Evolutionary conservation across 148 eudicot species (phyloP).

Genomic region (Agrostemma githago): DNA sequence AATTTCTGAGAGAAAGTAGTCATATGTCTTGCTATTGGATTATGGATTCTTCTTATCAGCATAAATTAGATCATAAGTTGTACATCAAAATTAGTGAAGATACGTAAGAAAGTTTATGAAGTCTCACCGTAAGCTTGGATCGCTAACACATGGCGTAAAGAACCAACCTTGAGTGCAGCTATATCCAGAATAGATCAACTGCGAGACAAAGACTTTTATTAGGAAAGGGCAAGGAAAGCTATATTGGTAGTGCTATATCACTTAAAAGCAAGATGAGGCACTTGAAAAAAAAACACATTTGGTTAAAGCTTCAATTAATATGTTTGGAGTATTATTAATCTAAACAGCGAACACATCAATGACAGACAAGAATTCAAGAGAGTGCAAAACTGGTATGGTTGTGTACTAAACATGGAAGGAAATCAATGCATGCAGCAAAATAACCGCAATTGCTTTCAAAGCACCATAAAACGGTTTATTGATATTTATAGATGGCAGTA

Average conservation of each 20-base stretch:
- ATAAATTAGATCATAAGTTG: background rate
- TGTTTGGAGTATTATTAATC: background rate
- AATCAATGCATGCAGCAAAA: background rate
- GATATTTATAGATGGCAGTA: background rate
- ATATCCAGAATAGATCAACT: constrained; percentile 89
- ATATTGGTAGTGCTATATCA: background rate
- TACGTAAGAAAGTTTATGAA: background rate
- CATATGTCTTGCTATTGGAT: no score
- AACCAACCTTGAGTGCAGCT: constrained; percentile 95
- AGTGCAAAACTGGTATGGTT: background rate
- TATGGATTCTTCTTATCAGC: no score
- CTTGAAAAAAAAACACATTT: background rate
- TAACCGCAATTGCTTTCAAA: background rate
- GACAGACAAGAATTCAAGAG: background rate
- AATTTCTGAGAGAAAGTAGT: no score
- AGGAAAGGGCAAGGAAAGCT: background rate
- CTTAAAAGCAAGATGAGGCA: background rate
- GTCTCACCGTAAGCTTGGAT: constrained; percentile 78
- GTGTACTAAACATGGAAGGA: background rate
- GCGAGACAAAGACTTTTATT: constrained; percentile 17
- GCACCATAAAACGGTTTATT: background rate
- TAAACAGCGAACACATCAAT: background rate
- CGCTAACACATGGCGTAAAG: constrained; percentile 72
- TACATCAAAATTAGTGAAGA: background rate
- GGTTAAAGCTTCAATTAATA: background rate